Base-by-base conservation (phyloP, 1,284 basidiomycete species). In the Rhodotorula sp. region DNA sequence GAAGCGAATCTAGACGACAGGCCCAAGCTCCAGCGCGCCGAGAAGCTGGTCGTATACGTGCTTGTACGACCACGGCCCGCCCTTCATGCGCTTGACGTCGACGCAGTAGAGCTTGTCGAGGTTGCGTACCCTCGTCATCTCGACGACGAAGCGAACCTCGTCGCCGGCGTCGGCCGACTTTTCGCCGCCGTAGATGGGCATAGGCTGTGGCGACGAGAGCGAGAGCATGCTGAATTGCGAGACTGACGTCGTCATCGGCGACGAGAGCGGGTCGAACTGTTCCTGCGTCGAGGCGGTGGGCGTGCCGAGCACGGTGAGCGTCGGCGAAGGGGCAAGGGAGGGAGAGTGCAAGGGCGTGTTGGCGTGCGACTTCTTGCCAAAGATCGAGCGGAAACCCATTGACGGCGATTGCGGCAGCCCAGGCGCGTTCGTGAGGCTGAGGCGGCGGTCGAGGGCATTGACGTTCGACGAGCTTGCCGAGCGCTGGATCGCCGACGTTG, bases 131-230 rank as follows among this genome's bases (percentile, higher is more conserved):
- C 89, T 84, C 58, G 92, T 95, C 71, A 96, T 81, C 83, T 97
- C 94, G 67, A 95, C 89, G 27, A 87, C 90, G 83, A 96, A 96
- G 74, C 91, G 87, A 72, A 96, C 91, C 85, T 96, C 94, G 77
- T 94, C 94, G 52, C 92, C 92, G 34, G 87, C 86, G 78, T 96
- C 94, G 74, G 89, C 86, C 11, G 84, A 80, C 36, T 81, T 66
- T 22, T 75, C 76, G 72, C 91, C 89, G 24, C 93, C 92, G 78
- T 94, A 96, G 44, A 90, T 79, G 1, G 90, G 85, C 66, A 76
- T 57, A 24, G 78, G 78, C 56, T 77, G 71, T 48, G 68, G 48
- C 9, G 56, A 13, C 46, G 60, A 65, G 51, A 71, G 70, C 48
- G 65, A 68, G 24, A 62, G 64, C 64, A 57, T 59, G 30, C 54